phyloP scores from a whole-genome alignment of 148 eudicot genomes.

The Bassia scoparia region DNA sequence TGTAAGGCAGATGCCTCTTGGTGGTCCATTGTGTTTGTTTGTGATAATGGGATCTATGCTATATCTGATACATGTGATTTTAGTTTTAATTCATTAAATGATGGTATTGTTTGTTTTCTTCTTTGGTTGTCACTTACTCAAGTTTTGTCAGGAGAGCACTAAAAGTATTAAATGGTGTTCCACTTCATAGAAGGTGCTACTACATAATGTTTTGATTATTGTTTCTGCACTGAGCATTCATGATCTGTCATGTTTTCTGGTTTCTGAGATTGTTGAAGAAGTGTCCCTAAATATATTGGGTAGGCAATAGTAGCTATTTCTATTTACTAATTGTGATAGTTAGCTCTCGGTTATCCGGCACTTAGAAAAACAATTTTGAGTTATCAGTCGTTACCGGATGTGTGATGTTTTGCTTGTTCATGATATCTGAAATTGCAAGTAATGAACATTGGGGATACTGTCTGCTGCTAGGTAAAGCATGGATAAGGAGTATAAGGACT shows the following conservation, averaged over 20 bases:
- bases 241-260: slow-evolving; percentile 1
- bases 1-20: slow-evolving; percentile 24
- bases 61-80: slow-evolving; percentile 21
- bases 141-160: slow-evolving; percentile 16
- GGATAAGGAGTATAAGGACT: background rate
- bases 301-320: background rate
- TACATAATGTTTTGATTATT: background rate
- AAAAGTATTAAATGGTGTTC: slow-evolving; percentile 11
- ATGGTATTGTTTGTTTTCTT: slow-evolving; percentile 16
- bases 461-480: background rate
- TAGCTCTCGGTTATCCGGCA: background rate
- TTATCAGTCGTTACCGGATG: background rate
- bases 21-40: slow-evolving; percentile 29
- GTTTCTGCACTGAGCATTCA: slow-evolving; percentile 16
- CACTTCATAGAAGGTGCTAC: background rate
- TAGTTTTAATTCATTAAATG: slow-evolving; percentile 24
- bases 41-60: slow-evolving; percentile 16
- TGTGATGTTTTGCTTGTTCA: background rate
- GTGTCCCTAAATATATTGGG: background rate
- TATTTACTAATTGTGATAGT: background rate
- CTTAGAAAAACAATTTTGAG: background rate
- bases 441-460: background rate
- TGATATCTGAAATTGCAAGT: background rate
- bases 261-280: background rate
- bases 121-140: slow-evolving; percentile 18